Conservation (phyloP, 192 early-diverging fungal species). For the Rhizophagus sp. region DNA sequence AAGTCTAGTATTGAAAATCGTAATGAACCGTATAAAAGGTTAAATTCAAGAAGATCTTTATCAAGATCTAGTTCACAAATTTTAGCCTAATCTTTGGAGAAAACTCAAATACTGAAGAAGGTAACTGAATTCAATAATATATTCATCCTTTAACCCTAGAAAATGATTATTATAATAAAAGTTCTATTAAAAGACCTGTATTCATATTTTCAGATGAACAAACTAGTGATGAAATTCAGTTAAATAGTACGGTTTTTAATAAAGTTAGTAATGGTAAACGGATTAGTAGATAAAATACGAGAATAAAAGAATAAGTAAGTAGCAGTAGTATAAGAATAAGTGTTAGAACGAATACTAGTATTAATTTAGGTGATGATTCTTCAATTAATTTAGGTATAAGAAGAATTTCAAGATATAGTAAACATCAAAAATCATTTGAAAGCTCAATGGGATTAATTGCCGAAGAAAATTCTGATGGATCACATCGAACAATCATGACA, state of each 20-base stretch:
- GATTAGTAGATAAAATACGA: too few relatives aligned
- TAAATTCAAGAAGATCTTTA: neutral
- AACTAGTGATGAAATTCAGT: too few relatives aligned
- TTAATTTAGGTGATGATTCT: neutral
- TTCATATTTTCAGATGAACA: neutral
- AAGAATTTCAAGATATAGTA: neutral
- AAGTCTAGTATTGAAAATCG: too few relatives aligned
- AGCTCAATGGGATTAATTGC: neutral
- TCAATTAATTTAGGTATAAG: neutral
- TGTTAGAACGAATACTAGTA: too few relatives aligned
- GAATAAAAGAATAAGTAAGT: too few relatives aligned
- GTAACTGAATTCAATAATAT: neutral
- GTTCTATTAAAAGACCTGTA: neutral
- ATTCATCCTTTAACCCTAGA: neutral
- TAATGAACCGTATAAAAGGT: too few relatives aligned
- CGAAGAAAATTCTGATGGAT: neutral
- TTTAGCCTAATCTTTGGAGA: neutral
- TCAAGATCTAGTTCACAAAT: neutral
- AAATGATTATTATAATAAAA: neutral
- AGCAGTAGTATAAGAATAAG: too few relatives aligned
- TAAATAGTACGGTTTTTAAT: too few relatives aligned
- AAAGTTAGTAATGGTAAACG: too few relatives aligned
- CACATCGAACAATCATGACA: too few relatives aligned
- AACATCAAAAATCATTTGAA: neutral
- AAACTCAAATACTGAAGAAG: neutral